phyloP scores from a whole-genome alignment of 2,329 filamentous ascomycete species.

The Aspergillus novofumigatus region DNA sequence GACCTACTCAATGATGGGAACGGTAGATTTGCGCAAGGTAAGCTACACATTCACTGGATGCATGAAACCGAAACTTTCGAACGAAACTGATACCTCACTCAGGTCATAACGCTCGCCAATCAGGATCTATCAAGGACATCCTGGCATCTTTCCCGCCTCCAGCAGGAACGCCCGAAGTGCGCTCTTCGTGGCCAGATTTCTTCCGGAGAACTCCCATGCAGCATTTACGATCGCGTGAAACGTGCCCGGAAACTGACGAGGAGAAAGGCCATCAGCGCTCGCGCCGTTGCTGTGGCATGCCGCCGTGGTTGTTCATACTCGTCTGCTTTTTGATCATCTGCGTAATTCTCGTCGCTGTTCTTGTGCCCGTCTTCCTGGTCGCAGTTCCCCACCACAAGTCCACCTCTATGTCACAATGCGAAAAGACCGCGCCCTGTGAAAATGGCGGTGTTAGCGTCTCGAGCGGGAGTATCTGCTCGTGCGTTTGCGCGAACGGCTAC shows the following conservation, averaged over 20 bases:
- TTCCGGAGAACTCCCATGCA: conserved; percentile 33
- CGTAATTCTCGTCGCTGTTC: conserved; percentile 73
- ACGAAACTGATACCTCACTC: conserved; percentile 2
- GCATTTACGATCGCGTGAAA: conserved; percentile 26
- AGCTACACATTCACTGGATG: conserved; percentile 4
- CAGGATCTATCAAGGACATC: conserved; percentile 59
- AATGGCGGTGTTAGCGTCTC: conserved; percentile 79
- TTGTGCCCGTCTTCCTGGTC: conserved; percentile 68
- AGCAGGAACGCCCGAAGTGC: conserved; percentile 45
- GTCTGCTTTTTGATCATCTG: conserved; percentile 62
- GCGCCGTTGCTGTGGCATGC: conserved; percentile 77
- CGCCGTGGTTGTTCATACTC: conserved; percentile 71
- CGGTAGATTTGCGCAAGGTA: conserved; percentile 23
- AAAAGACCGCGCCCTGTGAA: conserved; percentile 59
- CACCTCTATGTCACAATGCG: conserved; percentile 48
- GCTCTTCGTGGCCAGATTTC: conserved; percentile 37
- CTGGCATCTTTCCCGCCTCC: conserved; percentile 63
- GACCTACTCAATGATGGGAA: conserved; percentile 40
- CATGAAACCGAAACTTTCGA: not conserved
- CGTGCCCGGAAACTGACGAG: conserved; percentile 14
- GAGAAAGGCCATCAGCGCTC: conserved; percentile 28
- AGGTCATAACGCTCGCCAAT: conserved; percentile 34
- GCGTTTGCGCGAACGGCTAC: conserved; percentile 85
- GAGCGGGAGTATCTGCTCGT: conserved; percentile 67
- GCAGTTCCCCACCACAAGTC: conserved; percentile 51